These are phyloP conservation scores for Tylopilus intermedius DNA, from an alignment of 768 basidiomycete genomes.

Conservation along the genomic window DNA sequence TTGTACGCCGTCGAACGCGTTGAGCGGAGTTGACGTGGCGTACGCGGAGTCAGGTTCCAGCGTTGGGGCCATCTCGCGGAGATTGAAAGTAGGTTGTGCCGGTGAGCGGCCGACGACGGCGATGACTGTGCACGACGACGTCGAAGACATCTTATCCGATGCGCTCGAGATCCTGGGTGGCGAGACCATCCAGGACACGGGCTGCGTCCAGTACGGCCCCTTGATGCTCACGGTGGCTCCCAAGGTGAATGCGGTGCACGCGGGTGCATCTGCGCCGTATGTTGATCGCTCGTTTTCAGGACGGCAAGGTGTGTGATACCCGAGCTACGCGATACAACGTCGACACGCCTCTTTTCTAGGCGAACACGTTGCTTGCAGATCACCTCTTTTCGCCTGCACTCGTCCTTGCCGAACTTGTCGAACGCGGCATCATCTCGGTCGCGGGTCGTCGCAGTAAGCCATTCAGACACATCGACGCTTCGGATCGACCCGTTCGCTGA, in stretches of 20 bases:
- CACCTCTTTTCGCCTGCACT: constrained; percentile 69
- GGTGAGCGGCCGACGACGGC: too few relatives aligned
- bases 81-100: constrained; percentile 11
- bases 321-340: constrained; percentile 5
- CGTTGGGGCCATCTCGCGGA: constrained; percentile 16
- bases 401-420: constrained; percentile 66
- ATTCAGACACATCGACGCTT: not conserved
- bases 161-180: constrained; percentile 49
- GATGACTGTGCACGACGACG: not conserved
- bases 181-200: constrained; percentile 38
- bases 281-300: constrained; percentile 31
- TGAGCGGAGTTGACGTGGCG: constrained; percentile 1
- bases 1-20: not conserved
- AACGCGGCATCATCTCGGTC: constrained; percentile 46
- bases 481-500: not conserved
- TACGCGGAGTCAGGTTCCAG: constrained; percentile 9
- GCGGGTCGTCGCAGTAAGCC: constrained; percentile 38
- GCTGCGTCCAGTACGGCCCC: constrained; percentile 48
- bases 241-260: constrained; percentile 35
- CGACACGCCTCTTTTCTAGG: constrained; percentile 33
- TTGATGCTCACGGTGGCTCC: constrained; percentile 51
- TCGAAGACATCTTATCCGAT: constrained; percentile 53
- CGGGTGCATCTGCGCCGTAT: too few relatives aligned
- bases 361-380: constrained; percentile 67
- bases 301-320: constrained; percentile 49